Conservation (phyloP, 331 rosid species). For the Rhamnella rubrinervis region DNA sequence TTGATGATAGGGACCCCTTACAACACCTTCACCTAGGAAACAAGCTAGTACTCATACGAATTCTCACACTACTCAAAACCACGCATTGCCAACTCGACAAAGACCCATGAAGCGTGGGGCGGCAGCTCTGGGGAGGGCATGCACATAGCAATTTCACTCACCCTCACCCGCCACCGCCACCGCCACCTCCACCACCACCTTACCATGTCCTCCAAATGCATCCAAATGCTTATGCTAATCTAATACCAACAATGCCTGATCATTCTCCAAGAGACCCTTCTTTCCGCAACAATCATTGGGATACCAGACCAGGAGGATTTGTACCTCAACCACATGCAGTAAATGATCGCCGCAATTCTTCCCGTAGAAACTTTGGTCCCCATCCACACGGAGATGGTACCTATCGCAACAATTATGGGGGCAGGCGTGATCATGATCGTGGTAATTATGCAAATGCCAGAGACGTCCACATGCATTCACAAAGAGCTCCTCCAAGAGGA, state of each 20-base stretch:
- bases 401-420: slow-evolving; percentile 50
- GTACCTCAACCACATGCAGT: slow-evolving; percentile 29
- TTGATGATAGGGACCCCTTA: slow-evolving; percentile 52
- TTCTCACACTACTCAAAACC: slow-evolving; percentile 39
- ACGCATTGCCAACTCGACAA: slow-evolving; percentile 46
- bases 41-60: slow-evolving; percentile 39
- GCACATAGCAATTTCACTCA: slow-evolving; percentile 41
- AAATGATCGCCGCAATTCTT: slow-evolving; percentile 44
- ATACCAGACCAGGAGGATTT: slow-evolving; percentile 51
- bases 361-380: slow-evolving; percentile 52
- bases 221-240: slow-evolving; percentile 40
- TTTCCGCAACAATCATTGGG: slow-evolving; percentile 52
- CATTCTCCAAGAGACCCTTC: slow-evolving; percentile 55
- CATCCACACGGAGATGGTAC: slow-evolving; percentile 57
- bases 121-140: slow-evolving; percentile 44
- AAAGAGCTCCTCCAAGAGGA: slow-evolving; percentile 57
- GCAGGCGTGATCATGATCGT: slow-evolving; percentile 66
- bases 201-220: slow-evolving; percentile 52
- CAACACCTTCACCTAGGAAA: slow-evolving; percentile 44
- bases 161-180: slow-evolving; percentile 39
- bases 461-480: slow-evolving; percentile 55
- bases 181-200: slow-evolving; percentile 56
- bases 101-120: slow-evolving; percentile 55
- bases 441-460: slow-evolving; percentile 48
- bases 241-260: slow-evolving; percentile 46